Conservation (phyloP, 2,329 filamentous ascomycete species). For the Trichophyton rubrum region DNA sequence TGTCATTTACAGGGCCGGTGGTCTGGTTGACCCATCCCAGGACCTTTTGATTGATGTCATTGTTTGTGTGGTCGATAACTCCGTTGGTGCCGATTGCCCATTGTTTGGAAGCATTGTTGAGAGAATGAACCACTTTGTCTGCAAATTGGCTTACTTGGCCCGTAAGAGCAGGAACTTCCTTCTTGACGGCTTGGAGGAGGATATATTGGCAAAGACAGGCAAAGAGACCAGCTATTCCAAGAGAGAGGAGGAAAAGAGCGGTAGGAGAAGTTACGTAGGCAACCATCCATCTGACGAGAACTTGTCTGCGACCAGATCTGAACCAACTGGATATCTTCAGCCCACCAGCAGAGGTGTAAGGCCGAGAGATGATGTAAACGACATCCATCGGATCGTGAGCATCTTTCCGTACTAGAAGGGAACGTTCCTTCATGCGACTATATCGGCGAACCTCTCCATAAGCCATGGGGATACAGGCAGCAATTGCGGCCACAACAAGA, state of each 20-base stretch:
- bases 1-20: constrained; percentile 70
- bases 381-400: constrained; percentile 73
- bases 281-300: constrained; percentile 67
- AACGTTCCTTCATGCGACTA: constrained; percentile 57
- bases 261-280: constrained; percentile 77
- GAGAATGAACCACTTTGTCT: constrained; percentile 57
- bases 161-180: constrained; percentile 63
- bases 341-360: constrained; percentile 59
- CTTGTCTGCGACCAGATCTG: constrained; percentile 49
- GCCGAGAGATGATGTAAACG: constrained; percentile 74
- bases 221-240: constrained; percentile 70
- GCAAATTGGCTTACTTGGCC: constrained; percentile 67
- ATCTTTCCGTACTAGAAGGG: constrained; percentile 51
- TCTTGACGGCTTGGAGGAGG: constrained; percentile 59
- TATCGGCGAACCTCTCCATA: constrained; percentile 69
- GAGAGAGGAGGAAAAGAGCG: constrained; percentile 72
- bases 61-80: constrained; percentile 52
- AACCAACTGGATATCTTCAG: constrained; percentile 57
- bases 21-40: constrained; percentile 79
- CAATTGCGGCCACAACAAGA: constrained; percentile 56
- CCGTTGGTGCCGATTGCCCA: constrained; percentile 70
- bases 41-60: constrained; percentile 69
- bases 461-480: constrained; percentile 66
- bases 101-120: constrained; percentile 58
- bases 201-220: constrained; percentile 72